These are phyloP conservation scores for Lophiostoma macrostomum DNA, from an alignment of 495 filamentous ascomycete species.

Conservation along the genomic window DNA sequence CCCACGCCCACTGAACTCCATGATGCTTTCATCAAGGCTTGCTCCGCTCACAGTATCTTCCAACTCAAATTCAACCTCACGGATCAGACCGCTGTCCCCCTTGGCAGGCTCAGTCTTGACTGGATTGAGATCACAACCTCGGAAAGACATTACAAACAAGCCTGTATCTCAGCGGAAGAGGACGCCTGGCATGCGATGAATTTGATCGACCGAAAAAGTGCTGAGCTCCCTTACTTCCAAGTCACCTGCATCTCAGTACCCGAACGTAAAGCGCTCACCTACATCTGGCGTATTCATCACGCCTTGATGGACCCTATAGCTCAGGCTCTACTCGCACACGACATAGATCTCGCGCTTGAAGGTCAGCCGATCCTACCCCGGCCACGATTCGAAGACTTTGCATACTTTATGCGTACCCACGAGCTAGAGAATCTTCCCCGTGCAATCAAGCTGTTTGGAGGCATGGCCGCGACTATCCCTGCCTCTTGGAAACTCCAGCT, in stretches of 20 bases:
- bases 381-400: conserved; percentile 1
- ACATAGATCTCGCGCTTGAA: not conserved
- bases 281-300: not conserved
- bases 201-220: no score
- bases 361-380: not conserved
- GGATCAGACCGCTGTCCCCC: not conserved
- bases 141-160: not conserved
- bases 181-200: no score
- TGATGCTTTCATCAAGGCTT: not conserved
- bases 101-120: not conserved
- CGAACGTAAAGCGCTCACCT: not conserved
- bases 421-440: not conserved
- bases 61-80: not conserved
- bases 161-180: no score
- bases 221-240: not conserved
- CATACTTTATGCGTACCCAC: not conserved
- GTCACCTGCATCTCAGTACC: not conserved
- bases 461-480: not conserved
- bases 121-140: not conserved
- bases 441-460: not conserved
- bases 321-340: not conserved
- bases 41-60: not conserved
- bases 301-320: not conserved
- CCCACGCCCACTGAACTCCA: not conserved
- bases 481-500: not conserved